Base-by-base conservation (phyloP, 23 red algal species). In the Gracilariopsis chorda region DNA sequence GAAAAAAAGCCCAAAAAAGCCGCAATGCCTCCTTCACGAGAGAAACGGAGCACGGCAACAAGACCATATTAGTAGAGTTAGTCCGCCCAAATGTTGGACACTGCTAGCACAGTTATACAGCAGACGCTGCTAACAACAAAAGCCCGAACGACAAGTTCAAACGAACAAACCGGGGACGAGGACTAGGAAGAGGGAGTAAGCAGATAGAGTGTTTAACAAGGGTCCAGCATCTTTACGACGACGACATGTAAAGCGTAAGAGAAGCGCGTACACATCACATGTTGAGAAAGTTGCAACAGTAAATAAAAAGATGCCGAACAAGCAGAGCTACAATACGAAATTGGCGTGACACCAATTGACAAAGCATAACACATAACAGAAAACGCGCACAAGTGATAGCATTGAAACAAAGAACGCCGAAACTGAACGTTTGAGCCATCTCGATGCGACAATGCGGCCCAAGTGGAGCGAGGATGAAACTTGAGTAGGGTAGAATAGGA, bases 401-500 rank as follows among this genome's bases (percentile, higher is more conserved):
- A 3, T 42, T 30, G n/a, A 34, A 42, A 41, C 14, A 33, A 34
- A 39, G 63, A 70, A 70, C 63, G 63, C 63, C 63, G 63, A 70
- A 70, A 70, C 33, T 70, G 63, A 16, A 70, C 63, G 63, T 70
- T 70, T 70, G 63, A 70, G 63, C 63, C 63, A 42, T 70, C 63
- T 70, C 63, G 63, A 70, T 41, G 43, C 63, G 63, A 70, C 23
- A 70, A 70, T 37, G 63, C 63, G 43, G 3, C 39, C 63, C 20
- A 70, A 42, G 63, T 70, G 43, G 63, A 70, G 23, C 63, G 63
- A 28, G 63, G 63, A 41, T 70, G 35, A 14, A 70, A 70, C 34
- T 16, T 70, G 63, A 42, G 43, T 33, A 70, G 35, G 35, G n/a
- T n/a, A n/a, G 34, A 42, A 42, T 6, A 16, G 33, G 7, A 41